A percentile compares a stretch with the other conserved stretches of the same genome.
These are phyloP conservation scores for Papilionanthe hybrid DNA, from an alignment of 116 monocot genomes.

Conservation along the genomic window DNA sequence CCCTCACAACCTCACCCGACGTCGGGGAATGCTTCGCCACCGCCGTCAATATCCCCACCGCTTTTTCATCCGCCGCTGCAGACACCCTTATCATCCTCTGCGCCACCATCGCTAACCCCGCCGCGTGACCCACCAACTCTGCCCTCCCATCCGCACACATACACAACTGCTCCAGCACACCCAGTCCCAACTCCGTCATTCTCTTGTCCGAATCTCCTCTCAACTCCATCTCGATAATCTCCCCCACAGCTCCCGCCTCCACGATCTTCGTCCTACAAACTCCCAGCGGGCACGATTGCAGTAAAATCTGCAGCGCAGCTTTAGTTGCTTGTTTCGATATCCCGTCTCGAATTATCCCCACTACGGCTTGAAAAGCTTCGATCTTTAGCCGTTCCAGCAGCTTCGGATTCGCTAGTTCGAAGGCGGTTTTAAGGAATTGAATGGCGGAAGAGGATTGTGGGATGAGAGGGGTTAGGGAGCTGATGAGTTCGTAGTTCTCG, in stretches of 20 bases:
- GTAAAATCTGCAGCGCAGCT: slow-evolving; percentile 27
- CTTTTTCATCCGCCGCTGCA: slow-evolving; percentile 24
- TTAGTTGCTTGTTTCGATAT: slow-evolving; percentile 25
- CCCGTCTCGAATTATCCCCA: slow-evolving; percentile 8
- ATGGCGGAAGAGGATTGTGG: slow-evolving; percentile 21
- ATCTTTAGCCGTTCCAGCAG: slow-evolving; percentile 11
- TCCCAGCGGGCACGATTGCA: slow-evolving; percentile 22
- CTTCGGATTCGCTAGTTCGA: not conserved
- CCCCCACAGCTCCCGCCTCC: slow-evolving; percentile 35
- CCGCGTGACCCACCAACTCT: slow-evolving; percentile 29
- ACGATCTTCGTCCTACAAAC: slow-evolving; percentile 36
- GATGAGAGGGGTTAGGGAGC: slow-evolving; percentile 18
- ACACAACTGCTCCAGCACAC: slow-evolving; percentile 45
- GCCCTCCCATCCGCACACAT: slow-evolving; percentile 30
- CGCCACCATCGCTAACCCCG: slow-evolving; percentile 37
- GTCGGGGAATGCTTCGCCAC: slow-evolving; percentile 26
- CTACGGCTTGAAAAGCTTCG: slow-evolving; percentile 6
- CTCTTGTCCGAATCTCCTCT: slow-evolving; percentile 12
- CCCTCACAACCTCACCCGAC: slow-evolving; percentile 18
- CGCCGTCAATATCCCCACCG: slow-evolving; percentile 26
- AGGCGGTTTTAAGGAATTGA: slow-evolving; percentile 31
- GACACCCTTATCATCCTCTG: slow-evolving; percentile 34
- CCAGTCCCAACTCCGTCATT: slow-evolving; percentile 34
- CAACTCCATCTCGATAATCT: slow-evolving; percentile 44
- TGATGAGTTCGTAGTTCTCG: slow-evolving; percentile 21